A percentile compares a stretch with the other conserved stretches of the same genome.
phyloP scores from a whole-genome alignment of 352 stramenopile species.

The Proteromonas lacertae region DNA sequence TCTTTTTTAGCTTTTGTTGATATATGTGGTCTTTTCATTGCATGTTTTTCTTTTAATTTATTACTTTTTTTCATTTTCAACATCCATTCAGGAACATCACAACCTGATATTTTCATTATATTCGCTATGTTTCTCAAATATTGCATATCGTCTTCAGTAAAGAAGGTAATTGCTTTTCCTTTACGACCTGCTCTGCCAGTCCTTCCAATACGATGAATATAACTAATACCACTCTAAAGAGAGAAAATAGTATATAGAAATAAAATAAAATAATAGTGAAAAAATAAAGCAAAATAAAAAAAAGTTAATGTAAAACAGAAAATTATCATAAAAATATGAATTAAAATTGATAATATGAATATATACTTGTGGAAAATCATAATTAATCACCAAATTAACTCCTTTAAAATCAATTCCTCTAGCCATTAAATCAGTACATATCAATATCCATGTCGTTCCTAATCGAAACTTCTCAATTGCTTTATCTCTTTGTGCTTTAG shows the following conservation, averaged over 20 bases:
- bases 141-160: slow-evolving; percentile 57
- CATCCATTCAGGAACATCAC: slow-evolving; percentile 52
- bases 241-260: too few species aligned
- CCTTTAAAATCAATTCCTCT: slow-evolving; percentile 95
- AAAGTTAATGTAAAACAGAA: too few species aligned
- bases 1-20: too few species aligned
- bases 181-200: slow-evolving; percentile 36
- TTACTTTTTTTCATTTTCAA: slow-evolving; percentile 38
- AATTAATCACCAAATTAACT: slow-evolving; percentile 98
- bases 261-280: too few species aligned
- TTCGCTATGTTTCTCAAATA: slow-evolving; percentile 55
- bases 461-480: slow-evolving; percentile 70
- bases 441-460: slow-evolving; percentile 85
- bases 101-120: slow-evolving; percentile 56
- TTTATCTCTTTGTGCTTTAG: slow-evolving; percentile 50
- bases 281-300: too few species aligned
- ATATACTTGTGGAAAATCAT: slow-evolving; percentile 88
- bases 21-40: too few species aligned
- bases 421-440: slow-evolving; percentile 93
- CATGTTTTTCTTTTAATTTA: too few species aligned
- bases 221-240: slow-evolving; percentile 2
- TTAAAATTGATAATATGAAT: too few species aligned
- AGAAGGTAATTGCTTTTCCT: slow-evolving; percentile 50
- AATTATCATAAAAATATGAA: too few species aligned
- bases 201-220: slow-evolving; percentile 31